Percentiles rank a stretch among this genome's conserved stretches.
These are phyloP conservation scores for Pythium oligandrum DNA, from an alignment of 352 stramenopile genomes.

Conservation along the genomic window DNA sequence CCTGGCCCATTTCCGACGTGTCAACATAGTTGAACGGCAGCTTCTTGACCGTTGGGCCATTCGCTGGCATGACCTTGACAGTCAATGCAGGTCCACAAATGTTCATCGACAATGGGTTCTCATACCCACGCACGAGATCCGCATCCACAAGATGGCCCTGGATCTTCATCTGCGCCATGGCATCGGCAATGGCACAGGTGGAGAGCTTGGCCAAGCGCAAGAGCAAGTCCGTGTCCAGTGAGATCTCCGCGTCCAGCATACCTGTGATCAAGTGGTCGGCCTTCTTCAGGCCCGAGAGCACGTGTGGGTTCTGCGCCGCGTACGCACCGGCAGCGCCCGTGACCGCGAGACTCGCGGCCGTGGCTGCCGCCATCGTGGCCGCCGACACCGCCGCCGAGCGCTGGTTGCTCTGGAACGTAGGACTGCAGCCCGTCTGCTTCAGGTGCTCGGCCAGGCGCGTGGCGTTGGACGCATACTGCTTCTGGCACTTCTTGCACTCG, in stretches of 20 bases:
- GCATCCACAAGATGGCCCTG: slow-evolving; percentile 76
- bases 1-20: slow-evolving; percentile 63
- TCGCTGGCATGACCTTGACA: slow-evolving; percentile 69
- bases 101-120: slow-evolving; percentile 49
- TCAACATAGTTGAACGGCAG: slow-evolving; percentile 78
- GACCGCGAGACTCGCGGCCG: slow-evolving; percentile 23
- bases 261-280: slow-evolving; percentile 51
- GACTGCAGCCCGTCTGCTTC: slow-evolving; percentile 61
- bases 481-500: slow-evolving; percentile 86
- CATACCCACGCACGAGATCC: slow-evolving; percentile 57
- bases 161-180: slow-evolving; percentile 72
- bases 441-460: slow-evolving; percentile 78
- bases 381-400: slow-evolving; percentile 17
- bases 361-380: slow-evolving; percentile 7
- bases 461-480: slow-evolving; percentile 83
- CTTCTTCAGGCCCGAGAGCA: slow-evolving; percentile 39
- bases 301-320: slow-evolving; percentile 23
- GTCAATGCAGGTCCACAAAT: slow-evolving; percentile 75
- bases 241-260: slow-evolving; percentile 65
- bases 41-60: slow-evolving; percentile 51
- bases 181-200: slow-evolving; percentile 76
- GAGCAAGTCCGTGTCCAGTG: slow-evolving; percentile 55
- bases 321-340: slow-evolving; percentile 25
- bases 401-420: slow-evolving; percentile 82
- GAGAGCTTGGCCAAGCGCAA: slow-evolving; percentile 71